Base-by-base conservation (phyloP, 306 rosid species). In the Cucurbita moschata region DNA sequence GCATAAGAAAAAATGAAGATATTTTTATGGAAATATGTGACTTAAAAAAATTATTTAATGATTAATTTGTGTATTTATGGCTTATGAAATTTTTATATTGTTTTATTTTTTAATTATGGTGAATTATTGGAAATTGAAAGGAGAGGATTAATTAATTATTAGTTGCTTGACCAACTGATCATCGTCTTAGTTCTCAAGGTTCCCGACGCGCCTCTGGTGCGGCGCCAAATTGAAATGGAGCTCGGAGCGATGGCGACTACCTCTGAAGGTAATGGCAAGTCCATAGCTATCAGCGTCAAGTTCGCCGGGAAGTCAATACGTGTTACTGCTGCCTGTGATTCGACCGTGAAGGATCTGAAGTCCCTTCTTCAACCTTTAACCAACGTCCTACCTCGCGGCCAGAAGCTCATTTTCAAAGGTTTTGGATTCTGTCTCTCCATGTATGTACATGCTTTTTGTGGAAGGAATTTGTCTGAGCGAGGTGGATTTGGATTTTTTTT, bases 351-450 rank as follows among this genome's bases (percentile, higher is more conserved):
- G 52, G 92, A 88, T 77, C 90, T 93, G 79, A 90, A 93, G 67
- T 69, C 97, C 67, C 89, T 93, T 69, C 96, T 93, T 79, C 85
- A 87, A 42, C 85, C 93, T 14, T 59, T 82, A 76, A 93, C 98
- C 73, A 87, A 90, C 72, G 92, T 93, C 81, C 94, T 90, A 30
- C 88, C 97, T 47, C 91, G 97, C 21, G 98, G 98, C 76, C 97
- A 90, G 53, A 93, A 88, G 86, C 97, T 93, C 89, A 90, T 90
- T 72, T 90, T 67, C 82, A 93, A 90, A 83, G 98, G 98, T 89
- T 46, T 18, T 75, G 51, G 40, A 18, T 59, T 60, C 40, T 53
- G 35, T 69, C 77, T 71, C 71, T 76, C n/a, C 23, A 5, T 44
- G 42, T 57, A 0, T 66, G 15, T 1, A 50, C 38, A 21, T 63